Evolutionary conservation across 768 basidiomycete genomes (phyloP).

Genomic region (Leccinum broughii): DNA sequence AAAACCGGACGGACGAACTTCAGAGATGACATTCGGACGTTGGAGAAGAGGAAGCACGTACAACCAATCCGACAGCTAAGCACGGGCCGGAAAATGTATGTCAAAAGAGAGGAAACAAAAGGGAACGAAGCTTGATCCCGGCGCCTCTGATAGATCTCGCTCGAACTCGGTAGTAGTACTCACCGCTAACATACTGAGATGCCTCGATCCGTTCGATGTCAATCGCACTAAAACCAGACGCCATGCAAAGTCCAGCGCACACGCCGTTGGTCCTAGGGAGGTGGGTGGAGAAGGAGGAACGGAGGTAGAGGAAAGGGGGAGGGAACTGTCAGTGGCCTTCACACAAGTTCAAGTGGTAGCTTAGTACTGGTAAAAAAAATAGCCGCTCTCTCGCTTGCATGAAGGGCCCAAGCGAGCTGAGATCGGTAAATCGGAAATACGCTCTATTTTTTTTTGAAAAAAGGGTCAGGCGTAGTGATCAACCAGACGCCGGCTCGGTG

Average conservation of each 20-base stretch:
- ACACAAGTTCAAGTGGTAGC: too few species aligned
- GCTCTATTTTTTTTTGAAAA: background rate
- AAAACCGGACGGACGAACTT: background rate
- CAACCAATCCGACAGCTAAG: constrained; percentile 29
- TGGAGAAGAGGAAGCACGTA: constrained; percentile 7
- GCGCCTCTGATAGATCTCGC: background rate
- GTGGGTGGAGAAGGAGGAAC: background rate
- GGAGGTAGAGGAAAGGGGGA: background rate
- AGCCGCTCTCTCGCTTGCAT: background rate
- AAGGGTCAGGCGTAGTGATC: background rate
- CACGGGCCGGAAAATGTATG: background rate
- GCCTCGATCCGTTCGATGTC: constrained; percentile 14
- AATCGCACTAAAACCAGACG: background rate
- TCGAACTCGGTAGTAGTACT: constrained; percentile 3
- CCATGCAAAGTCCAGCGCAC: constrained; percentile 10
- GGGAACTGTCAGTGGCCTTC: too few species aligned
- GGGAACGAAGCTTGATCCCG: background rate
- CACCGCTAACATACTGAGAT: constrained; percentile 30
- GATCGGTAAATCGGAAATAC: background rate
- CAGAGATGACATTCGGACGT: background rate
- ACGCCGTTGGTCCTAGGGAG: background rate
- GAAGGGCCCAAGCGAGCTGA: background rate
- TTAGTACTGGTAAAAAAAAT: background rate
- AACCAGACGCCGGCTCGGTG: background rate
- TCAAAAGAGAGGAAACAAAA: background rate